phyloP scores from a whole-genome alignment of 2,329 filamentous ascomycete genomes.

The Talaromyces amestolkiae region DNA sequence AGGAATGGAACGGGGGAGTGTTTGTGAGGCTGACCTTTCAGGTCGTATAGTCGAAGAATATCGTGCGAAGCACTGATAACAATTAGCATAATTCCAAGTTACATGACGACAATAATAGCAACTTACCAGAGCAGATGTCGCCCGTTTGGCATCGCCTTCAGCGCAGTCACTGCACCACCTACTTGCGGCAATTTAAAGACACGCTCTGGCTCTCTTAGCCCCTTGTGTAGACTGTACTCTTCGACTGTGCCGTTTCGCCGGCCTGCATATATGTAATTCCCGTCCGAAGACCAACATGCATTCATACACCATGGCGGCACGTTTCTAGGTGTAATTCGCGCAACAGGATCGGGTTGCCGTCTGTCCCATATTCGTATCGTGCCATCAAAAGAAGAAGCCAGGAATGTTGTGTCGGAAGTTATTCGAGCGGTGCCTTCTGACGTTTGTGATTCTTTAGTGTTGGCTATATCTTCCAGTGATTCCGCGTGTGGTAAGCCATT shows the following conservation, averaged over 20 bases:
- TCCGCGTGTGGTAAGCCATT: constrained; percentile 47
- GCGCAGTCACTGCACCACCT: constrained; percentile 82
- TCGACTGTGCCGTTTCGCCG: constrained; percentile 90
- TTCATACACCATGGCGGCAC: constrained; percentile 97
- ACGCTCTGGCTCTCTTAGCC: constrained; percentile 70
- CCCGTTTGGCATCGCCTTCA: constrained; percentile 88
- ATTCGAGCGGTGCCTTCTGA: constrained; percentile 47
- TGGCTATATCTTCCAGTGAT: constrained; percentile 33
- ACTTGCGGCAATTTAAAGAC: constrained; percentile 85
- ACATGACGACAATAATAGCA: constrained; percentile 9
- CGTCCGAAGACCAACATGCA: constrained; percentile 92
- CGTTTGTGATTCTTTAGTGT: constrained; percentile 27
- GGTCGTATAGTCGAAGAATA: constrained; percentile 88
- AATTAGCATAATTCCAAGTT: neutral
- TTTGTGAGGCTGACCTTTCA: constrained; percentile 65
- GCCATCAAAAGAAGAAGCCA: constrained; percentile 65
- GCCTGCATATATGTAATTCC: constrained; percentile 91
- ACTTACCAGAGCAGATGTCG: constrained; percentile 80
- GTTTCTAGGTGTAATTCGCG: constrained; percentile 70
- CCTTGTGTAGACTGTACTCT: constrained; percentile 84
- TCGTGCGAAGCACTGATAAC: constrained; percentile 75
- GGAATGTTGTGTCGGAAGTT: constrained; percentile 68
- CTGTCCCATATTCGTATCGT: constrained; percentile 51
- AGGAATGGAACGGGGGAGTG: constrained; percentile 86
- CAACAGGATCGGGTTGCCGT: constrained; percentile 71